These are phyloP conservation scores for Tetrahymena thermophila DNA, from an alignment of 73 alveolate genomes.

Conservation along the genomic window DNA sequence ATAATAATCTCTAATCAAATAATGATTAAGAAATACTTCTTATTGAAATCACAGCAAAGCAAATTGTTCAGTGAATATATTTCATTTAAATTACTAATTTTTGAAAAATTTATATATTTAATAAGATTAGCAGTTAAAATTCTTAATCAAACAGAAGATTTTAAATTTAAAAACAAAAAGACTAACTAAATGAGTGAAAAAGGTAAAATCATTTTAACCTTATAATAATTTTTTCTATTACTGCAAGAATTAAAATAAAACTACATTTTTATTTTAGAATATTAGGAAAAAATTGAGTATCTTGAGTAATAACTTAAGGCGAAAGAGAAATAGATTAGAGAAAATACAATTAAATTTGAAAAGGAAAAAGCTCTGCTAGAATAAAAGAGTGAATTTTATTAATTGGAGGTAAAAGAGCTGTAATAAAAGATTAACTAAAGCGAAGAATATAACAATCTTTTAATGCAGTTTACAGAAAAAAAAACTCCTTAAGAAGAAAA, in stretches of 20 bases:
- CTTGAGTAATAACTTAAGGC: not conserved
- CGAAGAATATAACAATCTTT: not conserved
- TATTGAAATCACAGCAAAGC: not conserved
- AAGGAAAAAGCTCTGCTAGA: not conserved
- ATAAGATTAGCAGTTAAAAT: not conserved
- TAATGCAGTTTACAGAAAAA: not conserved
- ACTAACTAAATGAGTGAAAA: not conserved
- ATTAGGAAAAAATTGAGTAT: not conserved
- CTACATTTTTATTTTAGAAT: not conserved
- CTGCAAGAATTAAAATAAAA: too few relatives aligned
- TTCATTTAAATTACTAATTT: not conserved
- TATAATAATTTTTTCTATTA: too few relatives aligned
- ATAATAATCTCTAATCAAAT: too few relatives aligned
- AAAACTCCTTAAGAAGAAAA: not conserved
- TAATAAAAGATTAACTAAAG: not conserved
- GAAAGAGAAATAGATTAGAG: not conserved
- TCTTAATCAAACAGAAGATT: not conserved
- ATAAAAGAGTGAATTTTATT: not conserved
- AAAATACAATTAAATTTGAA: not conserved
- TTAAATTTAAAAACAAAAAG: not conserved
- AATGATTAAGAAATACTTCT: not conserved
- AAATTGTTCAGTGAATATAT: not conserved
- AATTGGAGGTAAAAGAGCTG: not conserved
- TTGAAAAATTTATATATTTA: not conserved
- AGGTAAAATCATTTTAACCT: not conserved